Evolutionary conservation across 805 yeast species (phyloP).

Genomic region (Nakazawaea sp.): DNA sequence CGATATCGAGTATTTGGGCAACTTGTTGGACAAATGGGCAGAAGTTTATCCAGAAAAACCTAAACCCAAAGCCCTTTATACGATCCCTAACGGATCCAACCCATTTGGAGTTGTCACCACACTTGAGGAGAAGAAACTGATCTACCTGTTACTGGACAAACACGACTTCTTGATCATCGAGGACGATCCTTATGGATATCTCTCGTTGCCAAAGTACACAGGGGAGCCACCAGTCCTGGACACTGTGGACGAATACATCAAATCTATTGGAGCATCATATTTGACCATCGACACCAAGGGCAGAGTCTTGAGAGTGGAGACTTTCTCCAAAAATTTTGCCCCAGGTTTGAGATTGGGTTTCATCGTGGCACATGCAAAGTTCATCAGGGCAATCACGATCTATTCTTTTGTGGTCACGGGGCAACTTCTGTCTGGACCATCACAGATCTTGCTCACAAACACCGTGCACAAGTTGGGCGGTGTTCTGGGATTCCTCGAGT

Average conservation of each 20-base stretch:
- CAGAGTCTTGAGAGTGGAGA: conserved; percentile 46
- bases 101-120: conserved; percentile 43
- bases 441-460: conserved; percentile 39
- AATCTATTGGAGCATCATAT: conserved; percentile 37
- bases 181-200: conserved; percentile 56
- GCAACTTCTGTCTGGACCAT: conserved; percentile 41
- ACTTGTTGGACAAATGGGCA: conserved; percentile 45
- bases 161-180: conserved; percentile 47
- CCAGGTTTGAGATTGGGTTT: conserved; percentile 53
- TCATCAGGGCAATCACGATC: conserved; percentile 29
- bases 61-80: conserved; percentile 46
- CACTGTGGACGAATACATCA: conserved; percentile 27
- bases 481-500: conserved; percentile 37
- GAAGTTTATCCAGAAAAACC: conserved; percentile 31
- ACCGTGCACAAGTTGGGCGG: conserved; percentile 31
- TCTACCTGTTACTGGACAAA: conserved; percentile 39
- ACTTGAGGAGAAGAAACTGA: conserved; percentile 30
- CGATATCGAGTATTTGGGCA: conserved; percentile 41
- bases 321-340: conserved; percentile 48
- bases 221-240: conserved; percentile 21
- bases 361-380: conserved; percentile 36
- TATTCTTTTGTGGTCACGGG: conserved; percentile 34
- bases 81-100: conserved; percentile 54
- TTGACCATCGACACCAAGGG: conserved; percentile 42
- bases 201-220: conserved; percentile 34